Conservation (phyloP, 2,329 filamentous ascomycete species). For the Parastagonospora nodorum region DNA sequence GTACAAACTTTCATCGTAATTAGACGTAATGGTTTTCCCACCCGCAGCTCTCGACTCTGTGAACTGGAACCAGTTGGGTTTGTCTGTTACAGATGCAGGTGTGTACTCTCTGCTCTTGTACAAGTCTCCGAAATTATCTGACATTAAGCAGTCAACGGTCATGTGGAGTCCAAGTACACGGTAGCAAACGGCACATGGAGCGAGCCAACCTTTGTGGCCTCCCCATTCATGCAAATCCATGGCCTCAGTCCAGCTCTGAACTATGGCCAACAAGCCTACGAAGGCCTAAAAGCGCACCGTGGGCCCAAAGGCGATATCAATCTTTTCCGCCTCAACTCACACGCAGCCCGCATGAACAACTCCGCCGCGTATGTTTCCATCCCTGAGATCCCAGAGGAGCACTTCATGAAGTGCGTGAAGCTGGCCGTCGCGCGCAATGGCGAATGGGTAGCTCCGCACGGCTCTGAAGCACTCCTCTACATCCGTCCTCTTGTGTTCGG, state of each 20-base stretch:
- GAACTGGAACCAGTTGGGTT: conserved; percentile 17
- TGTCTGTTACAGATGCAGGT: conserved; percentile 6
- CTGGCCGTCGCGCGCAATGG: conserved; percentile 33
- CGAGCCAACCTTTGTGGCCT: conserved; percentile 16
- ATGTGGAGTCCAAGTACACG: conserved; percentile 20
- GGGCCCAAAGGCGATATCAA: conserved; percentile 27
- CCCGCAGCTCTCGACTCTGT: conserved; percentile 14
- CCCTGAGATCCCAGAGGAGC: conserved; percentile 33
- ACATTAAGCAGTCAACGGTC: conserved; percentile 17
- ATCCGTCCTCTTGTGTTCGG: conserved; percentile 44
- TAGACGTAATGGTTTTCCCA: conserved; percentile 11
- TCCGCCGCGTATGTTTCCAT: conserved; percentile 38
- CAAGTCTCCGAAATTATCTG: not conserved
- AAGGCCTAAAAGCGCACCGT: conserved; percentile 28
- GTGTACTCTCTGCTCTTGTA: not conserved
- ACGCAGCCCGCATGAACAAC: conserved; percentile 35
- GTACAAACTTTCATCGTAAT: not conserved
- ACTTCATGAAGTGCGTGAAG: conserved; percentile 32
- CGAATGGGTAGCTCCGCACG: conserved; percentile 32
- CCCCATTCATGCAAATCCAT: conserved; percentile 22
- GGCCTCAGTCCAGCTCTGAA: conserved; percentile 26
- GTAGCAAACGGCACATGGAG: conserved; percentile 17
- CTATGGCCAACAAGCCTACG: conserved; percentile 29
- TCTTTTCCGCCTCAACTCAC: conserved; percentile 38
- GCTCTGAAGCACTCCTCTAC: conserved; percentile 38